A percentile compares a stretch with the other conserved stretches of the same genome.
phyloP scores from a whole-genome alignment of 2,329 filamentous ascomycete species.

The Pyrenochaeta sp. region DNA sequence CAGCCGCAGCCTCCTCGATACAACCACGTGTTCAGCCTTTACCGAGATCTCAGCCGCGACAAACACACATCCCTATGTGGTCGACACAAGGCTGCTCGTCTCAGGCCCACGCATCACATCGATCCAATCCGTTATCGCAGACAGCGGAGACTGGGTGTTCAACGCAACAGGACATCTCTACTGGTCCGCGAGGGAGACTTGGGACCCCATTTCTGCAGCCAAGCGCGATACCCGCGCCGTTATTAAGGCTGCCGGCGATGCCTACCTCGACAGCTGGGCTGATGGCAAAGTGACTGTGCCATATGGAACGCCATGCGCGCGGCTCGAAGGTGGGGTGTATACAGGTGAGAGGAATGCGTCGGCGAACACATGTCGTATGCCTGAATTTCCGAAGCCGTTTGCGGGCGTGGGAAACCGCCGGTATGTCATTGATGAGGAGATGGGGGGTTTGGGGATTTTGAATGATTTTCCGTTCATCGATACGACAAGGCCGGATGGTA shows the following conservation, averaged over 20 bases:
- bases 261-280: conserved; percentile 35
- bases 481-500: conserved; percentile 30
- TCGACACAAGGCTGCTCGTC: conserved; percentile 25
- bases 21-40: conserved; percentile 27
- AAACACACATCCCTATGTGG: conserved; percentile 29
- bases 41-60: conserved; percentile 28
- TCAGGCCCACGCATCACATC: conserved; percentile 9
- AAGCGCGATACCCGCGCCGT: conserved; percentile 24
- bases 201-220: conserved; percentile 19
- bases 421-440: conserved; percentile 35
- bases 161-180: conserved; percentile 22
- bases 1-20: conserved; percentile 28
- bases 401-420: conserved; percentile 21
- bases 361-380: conserved; percentile 31
- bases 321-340: conserved; percentile 37
- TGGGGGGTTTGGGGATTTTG: conserved; percentile 31
- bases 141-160: conserved; percentile 33
- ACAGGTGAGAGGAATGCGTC: conserved; percentile 23
- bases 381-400: conserved; percentile 33
- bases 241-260: conserved; percentile 32
- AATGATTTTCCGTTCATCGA: conserved; percentile 42
- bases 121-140: conserved; percentile 26
- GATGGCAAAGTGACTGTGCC: conserved; percentile 31
- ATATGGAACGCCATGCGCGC: conserved; percentile 36
- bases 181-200: conserved; percentile 18